Conservation (phyloP, 2,329 filamentous ascomycete genomes). For the Escovopsis weberi region DNA sequence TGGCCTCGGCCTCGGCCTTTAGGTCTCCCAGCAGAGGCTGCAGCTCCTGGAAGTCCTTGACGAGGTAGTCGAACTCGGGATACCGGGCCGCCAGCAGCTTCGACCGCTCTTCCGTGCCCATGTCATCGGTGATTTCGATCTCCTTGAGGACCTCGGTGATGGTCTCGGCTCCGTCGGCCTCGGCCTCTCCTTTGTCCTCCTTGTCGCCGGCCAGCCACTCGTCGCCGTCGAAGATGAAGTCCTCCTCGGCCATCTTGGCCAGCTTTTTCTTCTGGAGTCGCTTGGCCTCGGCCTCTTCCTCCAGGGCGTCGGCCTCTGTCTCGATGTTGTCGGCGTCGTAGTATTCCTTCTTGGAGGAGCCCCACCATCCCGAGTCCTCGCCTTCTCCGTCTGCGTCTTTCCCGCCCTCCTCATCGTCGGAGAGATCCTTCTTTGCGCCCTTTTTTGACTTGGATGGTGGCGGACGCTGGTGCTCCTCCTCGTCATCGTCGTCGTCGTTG, state of each 20-base stretch:
- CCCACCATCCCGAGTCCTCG: conserved; percentile 64
- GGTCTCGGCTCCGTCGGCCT: conserved; percentile 42
- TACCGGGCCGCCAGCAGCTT: conserved; percentile 69
- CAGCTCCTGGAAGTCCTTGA: conserved; percentile 63
- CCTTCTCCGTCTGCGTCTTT: conserved; percentile 34
- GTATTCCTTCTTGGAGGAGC: conserved; percentile 75
- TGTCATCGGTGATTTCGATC: conserved; percentile 64
- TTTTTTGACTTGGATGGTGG: conserved; percentile 6
- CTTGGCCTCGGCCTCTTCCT: conserved; percentile 84
- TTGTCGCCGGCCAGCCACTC: conserved; percentile 59
- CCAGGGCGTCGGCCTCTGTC: conserved; percentile 56
- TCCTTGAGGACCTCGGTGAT: conserved; percentile 80
- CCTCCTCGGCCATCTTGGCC: conserved; percentile 73
- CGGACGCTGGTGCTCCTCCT: conserved; percentile 16
- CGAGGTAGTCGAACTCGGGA: conserved; percentile 80
- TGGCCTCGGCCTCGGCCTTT: conserved; percentile 33
- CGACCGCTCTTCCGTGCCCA: conserved; percentile 59
- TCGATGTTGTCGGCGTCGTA: conserved; percentile 71
- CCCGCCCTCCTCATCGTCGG: conserved; percentile 43
- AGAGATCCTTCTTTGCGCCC: conserved; percentile 17
- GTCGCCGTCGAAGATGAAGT: conserved; percentile 84
- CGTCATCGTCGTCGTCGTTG: conserved; percentile 22
- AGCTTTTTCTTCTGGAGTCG: conserved; percentile 84
- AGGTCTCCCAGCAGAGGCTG: conserved; percentile 49
- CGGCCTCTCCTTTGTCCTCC: conserved; percentile 30